These are phyloP conservation scores for Plectosphaerella sp. DNA, from an alignment of 2,329 filamentous ascomycete species.

Conservation along the genomic window DNA sequence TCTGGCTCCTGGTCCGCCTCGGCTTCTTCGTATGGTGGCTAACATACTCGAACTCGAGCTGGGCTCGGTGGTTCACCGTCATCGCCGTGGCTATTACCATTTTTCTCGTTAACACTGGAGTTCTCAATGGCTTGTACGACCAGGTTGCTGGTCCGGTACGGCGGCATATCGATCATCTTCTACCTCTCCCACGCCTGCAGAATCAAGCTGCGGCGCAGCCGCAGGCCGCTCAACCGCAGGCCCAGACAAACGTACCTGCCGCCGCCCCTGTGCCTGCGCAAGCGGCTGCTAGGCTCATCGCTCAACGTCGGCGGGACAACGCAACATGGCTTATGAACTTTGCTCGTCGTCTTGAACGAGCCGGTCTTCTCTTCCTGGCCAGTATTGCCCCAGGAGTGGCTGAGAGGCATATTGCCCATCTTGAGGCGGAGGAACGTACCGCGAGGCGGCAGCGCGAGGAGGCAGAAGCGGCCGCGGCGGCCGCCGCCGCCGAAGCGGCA, in stretches of 20 bases:
- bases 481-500: slow-evolving; percentile 24
- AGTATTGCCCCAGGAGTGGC: slow-evolving; percentile 63
- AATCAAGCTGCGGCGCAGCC: slow-evolving; percentile 17
- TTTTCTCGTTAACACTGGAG: slow-evolving; percentile 56
- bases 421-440: slow-evolving; percentile 46
- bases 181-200: slow-evolving; percentile 22
- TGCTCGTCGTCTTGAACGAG: slow-evolving; percentile 52
- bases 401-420: slow-evolving; percentile 58
- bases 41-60: slow-evolving; percentile 52
- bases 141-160: slow-evolving; percentile 53
- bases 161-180: slow-evolving; percentile 54
- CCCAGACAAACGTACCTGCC: slow-evolving; percentile 2
- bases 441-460: slow-evolving; percentile 40
- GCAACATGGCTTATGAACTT: slow-evolving; percentile 45
- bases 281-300: slow-evolving; percentile 50
- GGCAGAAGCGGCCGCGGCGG: slow-evolving; percentile 31
- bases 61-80: slow-evolving; percentile 55
- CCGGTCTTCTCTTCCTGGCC: slow-evolving; percentile 58
- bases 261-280: slow-evolving; percentile 39
- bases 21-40: slow-evolving; percentile 62
- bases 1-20: slow-evolving; percentile 58
- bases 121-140: slow-evolving; percentile 51
- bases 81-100: slow-evolving; percentile 48
- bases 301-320: slow-evolving; percentile 37
- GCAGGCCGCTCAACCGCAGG: neutral